Evolutionary conservation across 176 grass and related monocot species (phyloP), one percentile per base, ranked within the genome.

Genomic region (Raddia distichophylla): DNA sequence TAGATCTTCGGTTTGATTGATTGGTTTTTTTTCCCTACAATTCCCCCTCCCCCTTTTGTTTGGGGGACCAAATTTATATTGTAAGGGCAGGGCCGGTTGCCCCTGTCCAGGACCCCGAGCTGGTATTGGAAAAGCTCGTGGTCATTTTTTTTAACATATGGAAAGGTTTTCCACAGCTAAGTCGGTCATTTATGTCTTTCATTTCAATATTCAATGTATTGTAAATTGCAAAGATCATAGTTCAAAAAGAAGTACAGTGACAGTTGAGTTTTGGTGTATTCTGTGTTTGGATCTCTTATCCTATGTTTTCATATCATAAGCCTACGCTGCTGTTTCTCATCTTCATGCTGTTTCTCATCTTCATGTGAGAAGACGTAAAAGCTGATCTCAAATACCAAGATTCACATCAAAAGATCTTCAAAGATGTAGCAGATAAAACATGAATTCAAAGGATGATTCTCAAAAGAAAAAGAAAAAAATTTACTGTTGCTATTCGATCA

Each of bases 101-200:
- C 84, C 80, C 76, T 80, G 45, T 64, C 58, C 58, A 56, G 87
- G 67, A 46, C 67, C 57, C 55, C 61, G 84, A 80, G 87, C 87
- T 86, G 80, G 52, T 89, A 84, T 92, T 92, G 90, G 75, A 89
- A 92, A 92, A 83, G 87, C 80, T 89, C 80, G 71, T 34, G 72
- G 80, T 76, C 71, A 60, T 72, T 63, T 50, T 15, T 72, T 63
- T 50, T 15, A 71, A 70, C 80, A 14, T 42, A 10, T 84, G 79
- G 81, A 86, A 86, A 80, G 51, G 80, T 89, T 84, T 83, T 79
- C 84, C 85, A 89, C 44, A 54, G 59, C 59, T 80, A 71, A 16
- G 83, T 78, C 17, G 4, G 22, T 72, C 61, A 49, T 65, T 71
- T 83, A 54, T 71, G 73, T 83, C 42, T 8, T 71, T 63, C 64